Conservation (phyloP, 2,329 filamentous ascomycete species). For the Colletotrichum sp. region DNA sequence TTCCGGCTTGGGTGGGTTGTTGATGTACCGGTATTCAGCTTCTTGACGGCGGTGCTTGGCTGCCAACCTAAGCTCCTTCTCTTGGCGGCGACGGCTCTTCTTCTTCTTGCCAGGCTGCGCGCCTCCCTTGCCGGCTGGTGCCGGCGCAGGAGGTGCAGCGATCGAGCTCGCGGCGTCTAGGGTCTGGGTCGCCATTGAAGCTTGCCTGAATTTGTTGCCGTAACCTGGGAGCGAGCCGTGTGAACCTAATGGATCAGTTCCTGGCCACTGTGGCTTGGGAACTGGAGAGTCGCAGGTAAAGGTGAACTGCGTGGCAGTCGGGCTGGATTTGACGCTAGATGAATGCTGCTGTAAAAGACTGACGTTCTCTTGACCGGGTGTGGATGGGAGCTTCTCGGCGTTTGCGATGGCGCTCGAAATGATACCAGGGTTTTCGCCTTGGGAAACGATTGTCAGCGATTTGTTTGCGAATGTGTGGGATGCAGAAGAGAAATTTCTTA, state of each 20-base stretch:
- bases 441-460: conserved; percentile 21
- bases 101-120: conserved; percentile 51
- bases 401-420: conserved; percentile 93
- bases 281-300: conserved; percentile 95
- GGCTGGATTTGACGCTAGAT: conserved; percentile 61
- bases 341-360: conserved; percentile 76
- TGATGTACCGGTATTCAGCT: conserved; percentile 77
- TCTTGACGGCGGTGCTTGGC: conserved; percentile 79
- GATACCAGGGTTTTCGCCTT: conserved; percentile 70
- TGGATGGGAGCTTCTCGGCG: conserved; percentile 71
- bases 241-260: conserved; percentile 41
- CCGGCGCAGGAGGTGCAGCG: not conserved
- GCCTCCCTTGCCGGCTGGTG: conserved; percentile 40
- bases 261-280: conserved; percentile 78
- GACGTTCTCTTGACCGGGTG: conserved; percentile 76
- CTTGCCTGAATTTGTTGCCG: conserved; percentile 26
- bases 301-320: conserved; percentile 88
- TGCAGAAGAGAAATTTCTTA: not conserved
- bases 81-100: conserved; percentile 69
- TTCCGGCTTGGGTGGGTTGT: conserved; percentile 71
- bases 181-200: conserved; percentile 21
- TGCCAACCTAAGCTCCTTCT: conserved; percentile 75
- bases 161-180: not conserved
- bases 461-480: not conserved
- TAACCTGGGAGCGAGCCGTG: conserved; percentile 30